These are phyloP conservation scores for Dipodascus albidus DNA, from an alignment of 805 yeast species.

Conservation along the genomic window DNA sequence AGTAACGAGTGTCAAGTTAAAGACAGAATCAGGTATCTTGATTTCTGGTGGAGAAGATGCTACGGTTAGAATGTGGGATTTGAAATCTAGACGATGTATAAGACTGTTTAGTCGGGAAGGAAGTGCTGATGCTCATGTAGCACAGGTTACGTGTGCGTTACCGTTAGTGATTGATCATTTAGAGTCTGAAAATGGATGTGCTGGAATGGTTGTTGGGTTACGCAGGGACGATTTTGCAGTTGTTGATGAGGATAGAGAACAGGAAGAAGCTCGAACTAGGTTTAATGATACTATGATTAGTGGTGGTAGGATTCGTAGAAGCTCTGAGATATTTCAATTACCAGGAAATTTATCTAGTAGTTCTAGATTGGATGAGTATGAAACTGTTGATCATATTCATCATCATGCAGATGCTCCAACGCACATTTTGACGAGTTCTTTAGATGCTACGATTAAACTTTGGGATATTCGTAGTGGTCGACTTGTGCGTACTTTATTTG, in stretches of 20 bases:
- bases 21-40: slow-evolving; percentile 63
- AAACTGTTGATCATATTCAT: slow-evolving; percentile 18
- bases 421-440: slow-evolving; percentile 73
- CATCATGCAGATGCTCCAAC: slow-evolving; percentile 44
- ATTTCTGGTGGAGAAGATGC: slow-evolving; percentile 88
- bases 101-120: slow-evolving; percentile 60
- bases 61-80: slow-evolving; percentile 91
- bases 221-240: slow-evolving; percentile 5
- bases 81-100: slow-evolving; percentile 66
- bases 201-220: slow-evolving; percentile 4
- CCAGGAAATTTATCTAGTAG: slow-evolving; percentile 4
- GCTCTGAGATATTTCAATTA: not conserved
- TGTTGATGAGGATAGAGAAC: slow-evolving; percentile 5
- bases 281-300: not conserved
- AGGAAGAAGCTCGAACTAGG: slow-evolving; percentile 1
- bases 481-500: slow-evolving; percentile 90
- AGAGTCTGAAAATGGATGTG: slow-evolving; percentile 23
- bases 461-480: slow-evolving; percentile 85
- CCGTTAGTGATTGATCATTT: slow-evolving; percentile 68
- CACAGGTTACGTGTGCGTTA: slow-evolving; percentile 86
- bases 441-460: slow-evolving; percentile 85
- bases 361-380: slow-evolving; percentile 8
- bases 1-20: slow-evolving; percentile 84
- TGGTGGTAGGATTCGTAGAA: slow-evolving; percentile 1
- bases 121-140: slow-evolving; percentile 72